Evolutionary conservation across 768 basidiomycete species (phyloP), one percentile per base, ranked within the genome.

Genomic region (Trametes elegans): DNA sequence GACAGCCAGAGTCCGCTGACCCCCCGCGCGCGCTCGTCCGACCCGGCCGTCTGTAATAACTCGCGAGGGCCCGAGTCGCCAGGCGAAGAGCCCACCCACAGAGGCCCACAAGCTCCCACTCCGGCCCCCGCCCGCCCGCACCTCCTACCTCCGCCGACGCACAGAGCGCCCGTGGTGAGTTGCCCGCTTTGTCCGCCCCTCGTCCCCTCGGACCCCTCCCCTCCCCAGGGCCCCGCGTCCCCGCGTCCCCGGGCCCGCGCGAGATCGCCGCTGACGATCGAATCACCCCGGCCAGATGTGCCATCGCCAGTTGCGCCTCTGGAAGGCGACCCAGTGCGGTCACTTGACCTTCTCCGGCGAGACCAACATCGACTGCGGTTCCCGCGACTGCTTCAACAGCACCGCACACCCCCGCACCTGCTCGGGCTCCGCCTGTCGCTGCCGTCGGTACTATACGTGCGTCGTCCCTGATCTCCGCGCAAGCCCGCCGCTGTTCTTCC

Each of bases 381-480:
- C 65, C 31, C 29, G 43, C 8, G 28, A 52, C 27, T 89, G 88
- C 68, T 65, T 56, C 50, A 55, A 76, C 62, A 85, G 84, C 66
- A 46, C 58, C 23, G 62, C 66, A 0, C 88, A 90, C 62, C 80
- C 81, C 14, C 14, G 64, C 9, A 48, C 68, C 38, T 87, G 62
- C 19, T 42, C 57, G 28, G 47, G 26, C 28, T 29, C 49, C 40
- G 49, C 31, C 46, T 67, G 53, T 63, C 61, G 10, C 73, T 88
- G 85, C 64, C 79, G 76, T 49, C 78, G 81, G 55, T 88, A 82
- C 63, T 86, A 78, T 57, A 74, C 72, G 78, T 79, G 38, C 56
- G 76, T 64, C 13, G 4, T 24, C 36, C 40, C 48, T 56, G 14
- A 49, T 19, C 9, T 29, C 55, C 53, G 32, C 19, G 29, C 5